Conservation (phyloP, 2,329 filamentous ascomycete genomes). For the Claviceps sorghi region DNA sequence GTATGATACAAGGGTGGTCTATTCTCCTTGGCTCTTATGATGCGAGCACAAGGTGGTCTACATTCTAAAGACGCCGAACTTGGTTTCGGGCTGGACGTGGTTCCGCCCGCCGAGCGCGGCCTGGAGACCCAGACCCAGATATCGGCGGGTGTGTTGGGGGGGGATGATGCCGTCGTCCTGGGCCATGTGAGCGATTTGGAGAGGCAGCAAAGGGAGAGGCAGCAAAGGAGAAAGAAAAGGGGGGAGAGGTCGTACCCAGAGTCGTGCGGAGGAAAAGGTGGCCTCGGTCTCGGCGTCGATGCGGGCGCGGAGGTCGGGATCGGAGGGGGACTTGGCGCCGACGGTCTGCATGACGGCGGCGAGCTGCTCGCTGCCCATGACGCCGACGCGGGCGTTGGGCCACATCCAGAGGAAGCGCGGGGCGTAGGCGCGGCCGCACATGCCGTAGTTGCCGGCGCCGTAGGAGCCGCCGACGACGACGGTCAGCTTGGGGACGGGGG, state of each 20-base stretch:
- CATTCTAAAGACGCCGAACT: conserved; percentile 75
- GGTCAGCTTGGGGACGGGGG: conserved; percentile 90
- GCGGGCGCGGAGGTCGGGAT: conserved; percentile 64
- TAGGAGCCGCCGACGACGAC: conserved; percentile 89
- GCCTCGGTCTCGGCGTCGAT: conserved; percentile 88
- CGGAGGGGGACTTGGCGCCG: conserved; percentile 27
- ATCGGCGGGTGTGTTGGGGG: conserved; percentile 58
- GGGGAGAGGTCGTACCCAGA: conserved; percentile 51
- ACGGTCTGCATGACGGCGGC: conserved; percentile 90
- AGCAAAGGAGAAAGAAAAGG: not conserved
- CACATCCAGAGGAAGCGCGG: conserved; percentile 90
- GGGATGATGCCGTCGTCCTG: conserved; percentile 68
- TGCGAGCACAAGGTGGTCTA: conserved; percentile 23
- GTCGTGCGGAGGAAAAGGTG: conserved; percentile 69
- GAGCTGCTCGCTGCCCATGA: conserved; percentile 92
- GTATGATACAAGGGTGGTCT: too few species aligned
- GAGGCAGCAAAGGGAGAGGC: not conserved
- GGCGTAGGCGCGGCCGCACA: conserved; percentile 91
- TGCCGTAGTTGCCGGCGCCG: conserved; percentile 93
- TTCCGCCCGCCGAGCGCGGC: conserved; percentile 57
- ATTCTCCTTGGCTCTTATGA: not conserved
- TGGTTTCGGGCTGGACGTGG: conserved; percentile 45
- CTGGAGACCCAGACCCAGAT: conserved; percentile 57
- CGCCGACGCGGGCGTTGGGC: conserved; percentile 90
- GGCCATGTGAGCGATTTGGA: not conserved